A percentile compares a stretch with the other conserved stretches of the same genome.
phyloP scores from a whole-genome alignment of 176 grass and related monocot genomes.

The Ensete glaucum region DNA sequence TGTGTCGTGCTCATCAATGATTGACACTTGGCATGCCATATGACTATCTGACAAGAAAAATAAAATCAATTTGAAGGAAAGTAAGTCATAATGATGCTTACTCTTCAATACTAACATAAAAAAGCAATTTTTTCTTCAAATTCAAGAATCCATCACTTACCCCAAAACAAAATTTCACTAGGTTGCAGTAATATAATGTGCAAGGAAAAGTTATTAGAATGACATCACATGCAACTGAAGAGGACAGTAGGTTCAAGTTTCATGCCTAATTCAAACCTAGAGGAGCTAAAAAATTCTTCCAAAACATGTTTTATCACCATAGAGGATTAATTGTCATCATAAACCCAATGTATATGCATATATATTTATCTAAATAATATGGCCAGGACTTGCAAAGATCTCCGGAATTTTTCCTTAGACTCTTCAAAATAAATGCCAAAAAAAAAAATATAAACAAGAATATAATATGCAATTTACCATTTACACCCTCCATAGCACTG shows the following conservation, averaged over 20 bases:
- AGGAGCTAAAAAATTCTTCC: neutral
- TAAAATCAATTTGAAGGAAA: no score
- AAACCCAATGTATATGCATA: neutral
- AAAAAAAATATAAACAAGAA: neutral
- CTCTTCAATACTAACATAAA: neutral
- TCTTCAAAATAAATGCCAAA: neutral
- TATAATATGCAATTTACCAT: slow-evolving; percentile 46
- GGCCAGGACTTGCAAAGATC: neutral
- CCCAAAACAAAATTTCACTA: neutral
- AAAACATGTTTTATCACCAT: neutral
- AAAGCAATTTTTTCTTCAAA: neutral
- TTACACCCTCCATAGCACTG: slow-evolving; percentile 91
- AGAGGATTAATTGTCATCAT: neutral
- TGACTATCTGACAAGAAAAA: no score
- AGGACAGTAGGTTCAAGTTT: neutral
- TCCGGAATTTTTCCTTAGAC: neutral
- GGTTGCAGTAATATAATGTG: neutral
- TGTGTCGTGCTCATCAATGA: no score
- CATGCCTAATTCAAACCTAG: neutral
- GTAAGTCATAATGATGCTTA: neutral
- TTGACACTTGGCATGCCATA: no score
- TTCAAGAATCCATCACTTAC: neutral
- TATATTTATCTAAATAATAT: neutral
- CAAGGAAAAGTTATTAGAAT: neutral
- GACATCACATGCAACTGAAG: neutral